Conservation (phyloP, 345 rosid species). For the Syzygium aromaticum region DNA sequence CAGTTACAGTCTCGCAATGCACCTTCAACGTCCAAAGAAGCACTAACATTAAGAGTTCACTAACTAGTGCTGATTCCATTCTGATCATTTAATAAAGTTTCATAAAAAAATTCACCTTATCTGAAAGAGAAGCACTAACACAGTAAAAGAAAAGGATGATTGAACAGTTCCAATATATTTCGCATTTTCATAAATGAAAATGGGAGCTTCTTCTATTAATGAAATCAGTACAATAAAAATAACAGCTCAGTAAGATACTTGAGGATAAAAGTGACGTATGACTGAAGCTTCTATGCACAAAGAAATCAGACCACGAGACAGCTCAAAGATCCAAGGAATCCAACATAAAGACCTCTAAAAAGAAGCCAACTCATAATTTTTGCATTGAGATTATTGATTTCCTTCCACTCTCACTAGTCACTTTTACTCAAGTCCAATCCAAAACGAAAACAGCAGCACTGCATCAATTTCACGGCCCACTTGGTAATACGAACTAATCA, state of each 20-base stretch:
- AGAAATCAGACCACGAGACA: not conserved
- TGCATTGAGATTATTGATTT: not conserved
- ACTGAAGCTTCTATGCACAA: not conserved
- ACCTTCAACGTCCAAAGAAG: slow-evolving; percentile 34
- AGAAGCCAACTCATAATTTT: not conserved
- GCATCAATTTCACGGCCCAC: not conserved
- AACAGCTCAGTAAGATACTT: not conserved
- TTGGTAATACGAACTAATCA: not conserved
- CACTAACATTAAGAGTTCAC: not conserved
- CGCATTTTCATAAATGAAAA: not conserved
- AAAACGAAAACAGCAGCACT: not conserved
- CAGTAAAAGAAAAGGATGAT: not conserved
- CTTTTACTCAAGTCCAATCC: not conserved
- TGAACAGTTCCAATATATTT: not conserved
- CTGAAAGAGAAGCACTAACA: not conserved
- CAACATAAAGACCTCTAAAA: not conserved
- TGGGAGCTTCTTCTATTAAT: not conserved
- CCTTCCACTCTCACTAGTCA: not conserved
- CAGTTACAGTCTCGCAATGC: slow-evolving; percentile 75
- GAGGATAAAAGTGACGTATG: not conserved
- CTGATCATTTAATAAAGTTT: not conserved
- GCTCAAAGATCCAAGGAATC: not conserved
- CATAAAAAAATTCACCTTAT: not conserved
- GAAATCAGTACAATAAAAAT: not conserved
- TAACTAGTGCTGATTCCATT: not conserved